A percentile compares a stretch with the other conserved stretches of the same genome.
phyloP scores from a whole-genome alignment of 192 early-diverging fungal species.

The Backusella psychrophila region DNA sequence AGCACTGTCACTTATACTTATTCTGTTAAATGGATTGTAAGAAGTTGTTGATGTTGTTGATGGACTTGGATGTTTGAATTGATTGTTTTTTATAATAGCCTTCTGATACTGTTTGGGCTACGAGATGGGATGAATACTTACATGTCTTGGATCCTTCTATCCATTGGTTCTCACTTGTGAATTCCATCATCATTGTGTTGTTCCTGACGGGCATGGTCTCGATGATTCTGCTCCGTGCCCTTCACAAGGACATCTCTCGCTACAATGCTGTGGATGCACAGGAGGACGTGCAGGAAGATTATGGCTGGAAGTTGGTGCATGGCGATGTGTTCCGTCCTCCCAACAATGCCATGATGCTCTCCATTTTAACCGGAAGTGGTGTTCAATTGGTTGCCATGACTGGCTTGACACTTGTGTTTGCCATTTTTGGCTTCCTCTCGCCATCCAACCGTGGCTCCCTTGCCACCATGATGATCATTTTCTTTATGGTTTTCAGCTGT shows the following conservation, averaged over 20 bases:
- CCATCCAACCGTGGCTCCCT: conserved; percentile 90
- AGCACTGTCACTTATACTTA: conserved; percentile 61
- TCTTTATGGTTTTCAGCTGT: conserved; percentile 86
- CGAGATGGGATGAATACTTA: conserved; percentile 85
- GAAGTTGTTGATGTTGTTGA: neutral
- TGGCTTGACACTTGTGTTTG: conserved; percentile 76
- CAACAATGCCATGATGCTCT: conserved; percentile 65
- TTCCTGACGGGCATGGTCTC: conserved; percentile 91
- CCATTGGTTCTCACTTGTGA: conserved; percentile 94
- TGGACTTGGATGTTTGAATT: neutral
- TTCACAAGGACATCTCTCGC: conserved; percentile 90
- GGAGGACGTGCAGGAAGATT: conserved; percentile 87
- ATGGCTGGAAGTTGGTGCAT: conserved; percentile 98
- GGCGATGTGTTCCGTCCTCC: conserved; percentile 98
- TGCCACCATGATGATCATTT: conserved; percentile 87
- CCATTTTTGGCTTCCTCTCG: conserved; percentile 94
- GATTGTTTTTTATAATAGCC: conserved; percentile 20
- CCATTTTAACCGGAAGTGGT: conserved; percentile 85
- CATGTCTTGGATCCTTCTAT: conserved; percentile 87
- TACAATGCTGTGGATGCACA: conserved; percentile 74
- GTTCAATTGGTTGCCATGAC: conserved; percentile 76
- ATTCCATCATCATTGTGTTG: conserved; percentile 91
- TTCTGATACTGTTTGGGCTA: conserved; percentile 69
- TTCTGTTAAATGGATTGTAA: conserved; percentile 57
- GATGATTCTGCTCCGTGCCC: conserved; percentile 83